A percentile compares a stretch with the other conserved stretches of the same genome.
phyloP scores from a whole-genome alignment of 2,329 filamentous ascomycete species.

The Elsinoe batatas region DNA sequence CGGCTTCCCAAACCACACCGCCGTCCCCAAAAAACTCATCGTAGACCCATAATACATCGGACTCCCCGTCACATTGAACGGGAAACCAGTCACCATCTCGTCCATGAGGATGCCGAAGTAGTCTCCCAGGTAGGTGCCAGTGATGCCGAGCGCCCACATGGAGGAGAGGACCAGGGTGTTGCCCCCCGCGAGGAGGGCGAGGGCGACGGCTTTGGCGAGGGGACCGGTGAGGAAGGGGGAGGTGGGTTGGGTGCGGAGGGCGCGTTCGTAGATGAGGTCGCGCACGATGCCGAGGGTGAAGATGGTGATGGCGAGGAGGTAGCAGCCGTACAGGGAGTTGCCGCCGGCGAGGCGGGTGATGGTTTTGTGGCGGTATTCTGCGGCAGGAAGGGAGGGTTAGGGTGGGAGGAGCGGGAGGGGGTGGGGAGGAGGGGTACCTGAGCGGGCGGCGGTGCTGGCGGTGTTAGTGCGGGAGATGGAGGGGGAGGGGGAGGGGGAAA shows the following conservation, averaged over 20 bases:
- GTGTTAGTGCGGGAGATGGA: background rate
- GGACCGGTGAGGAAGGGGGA: conserved; percentile 61
- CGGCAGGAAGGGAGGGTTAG: conserved; percentile 7
- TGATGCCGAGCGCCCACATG: conserved; percentile 87
- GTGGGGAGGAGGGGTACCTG: conserved; percentile 44
- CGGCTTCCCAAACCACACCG: conserved; percentile 75
- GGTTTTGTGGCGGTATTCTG: conserved; percentile 85
- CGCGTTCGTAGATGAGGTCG: conserved; percentile 69
- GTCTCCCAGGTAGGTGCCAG: conserved; percentile 92
- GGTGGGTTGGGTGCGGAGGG: conserved; percentile 64
- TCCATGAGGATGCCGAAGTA: conserved; percentile 99
- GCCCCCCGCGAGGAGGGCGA: conserved; percentile 60
- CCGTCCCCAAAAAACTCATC: conserved; percentile 81
- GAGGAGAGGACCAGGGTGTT: conserved; percentile 80
- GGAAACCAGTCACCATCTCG: conserved; percentile 84
- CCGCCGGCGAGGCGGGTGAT: conserved; percentile 80
- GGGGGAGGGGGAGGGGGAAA: conserved; percentile 19
- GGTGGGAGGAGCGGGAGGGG: background rate
- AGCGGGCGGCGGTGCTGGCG: conserved; percentile 66
- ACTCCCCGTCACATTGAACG: conserved; percentile 81
- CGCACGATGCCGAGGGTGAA: conserved; percentile 86
- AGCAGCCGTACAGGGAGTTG: conserved; percentile 71
- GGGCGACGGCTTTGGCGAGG: conserved; percentile 53
- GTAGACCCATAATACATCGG: conserved; percentile 97
- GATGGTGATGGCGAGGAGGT: conserved; percentile 77